Conservation (phyloP, 352 stramenopile genomes). For the Plasmopara muralis region DNA sequence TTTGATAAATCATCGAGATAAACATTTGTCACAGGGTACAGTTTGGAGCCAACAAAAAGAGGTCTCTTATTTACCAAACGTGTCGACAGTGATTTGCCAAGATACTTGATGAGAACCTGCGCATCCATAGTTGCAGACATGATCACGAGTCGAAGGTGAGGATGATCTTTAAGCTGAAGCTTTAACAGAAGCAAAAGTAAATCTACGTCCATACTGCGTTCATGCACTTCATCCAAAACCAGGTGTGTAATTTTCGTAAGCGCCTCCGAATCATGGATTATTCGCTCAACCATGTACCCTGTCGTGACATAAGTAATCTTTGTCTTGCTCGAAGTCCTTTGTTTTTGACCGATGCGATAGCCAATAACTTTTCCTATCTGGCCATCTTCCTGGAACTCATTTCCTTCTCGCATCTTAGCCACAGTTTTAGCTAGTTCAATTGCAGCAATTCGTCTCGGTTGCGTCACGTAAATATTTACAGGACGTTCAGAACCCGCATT, state of each 20-base stretch:
- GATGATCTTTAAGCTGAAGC: slow-evolving; percentile 51
- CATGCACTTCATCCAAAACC: slow-evolving; percentile 95
- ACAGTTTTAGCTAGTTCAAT: slow-evolving; percentile 88
- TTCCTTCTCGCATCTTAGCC: slow-evolving; percentile 84
- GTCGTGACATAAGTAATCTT: slow-evolving; percentile 96
- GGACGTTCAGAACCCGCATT: slow-evolving; percentile 29
- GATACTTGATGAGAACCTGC: slow-evolving; percentile 86
- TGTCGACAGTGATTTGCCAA: slow-evolving; percentile 49
- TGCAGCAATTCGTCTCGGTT: slow-evolving; percentile 91
- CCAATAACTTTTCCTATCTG: slow-evolving; percentile 62
- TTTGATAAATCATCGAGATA: slow-evolving; percentile 44
- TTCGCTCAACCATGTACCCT: slow-evolving; percentile 92
- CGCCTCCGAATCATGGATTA: slow-evolving; percentile 89
- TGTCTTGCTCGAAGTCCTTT: slow-evolving; percentile 85
- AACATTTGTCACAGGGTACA: slow-evolving; percentile 64
- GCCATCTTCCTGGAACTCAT: slow-evolving; percentile 59
- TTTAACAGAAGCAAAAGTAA: slow-evolving; percentile 91
- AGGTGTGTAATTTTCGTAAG: slow-evolving; percentile 91
- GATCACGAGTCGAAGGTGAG: slow-evolving; percentile 87
- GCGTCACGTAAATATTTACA: slow-evolving; percentile 94
- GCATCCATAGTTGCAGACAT: slow-evolving; percentile 96
- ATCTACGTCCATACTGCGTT: slow-evolving; percentile 94
- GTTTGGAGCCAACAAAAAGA: slow-evolving; percentile 77
- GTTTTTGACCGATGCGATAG: slow-evolving; percentile 86
- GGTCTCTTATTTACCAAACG: slow-evolving; percentile 48